These are phyloP conservation scores for Exophiala aquamarina DNA, from an alignment of 2,329 filamentous ascomycete species.

Conservation along the genomic window DNA sequence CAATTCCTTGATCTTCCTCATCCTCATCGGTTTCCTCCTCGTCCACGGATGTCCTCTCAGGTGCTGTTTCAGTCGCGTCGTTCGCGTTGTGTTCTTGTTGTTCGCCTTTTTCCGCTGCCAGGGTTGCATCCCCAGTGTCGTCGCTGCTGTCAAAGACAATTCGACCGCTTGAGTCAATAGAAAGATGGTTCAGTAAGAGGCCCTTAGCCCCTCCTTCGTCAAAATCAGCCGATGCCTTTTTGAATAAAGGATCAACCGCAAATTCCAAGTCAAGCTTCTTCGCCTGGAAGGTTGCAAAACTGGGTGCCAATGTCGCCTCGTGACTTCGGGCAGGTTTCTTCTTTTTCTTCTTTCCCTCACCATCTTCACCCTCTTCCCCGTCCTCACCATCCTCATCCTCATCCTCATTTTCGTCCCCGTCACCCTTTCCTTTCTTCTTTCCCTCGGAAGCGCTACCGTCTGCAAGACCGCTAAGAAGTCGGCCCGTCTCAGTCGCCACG, in stretches of 20 bases:
- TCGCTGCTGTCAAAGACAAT: conserved; percentile 99
- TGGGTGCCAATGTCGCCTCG: conserved; percentile 88
- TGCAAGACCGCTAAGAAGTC: conserved; percentile 87
- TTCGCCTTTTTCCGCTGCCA: conserved; percentile 31
- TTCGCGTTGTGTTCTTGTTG: conserved; percentile 34
- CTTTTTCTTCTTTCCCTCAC: conserved; percentile 57
- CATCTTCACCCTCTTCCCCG: conserved; percentile 47
- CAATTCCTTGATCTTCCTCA: conserved; percentile 66
- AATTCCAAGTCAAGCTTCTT: conserved; percentile 99
- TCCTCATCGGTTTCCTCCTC: conserved; percentile 42
- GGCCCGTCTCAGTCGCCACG: conserved; percentile 94
- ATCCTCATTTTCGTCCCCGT: conserved; percentile 66
- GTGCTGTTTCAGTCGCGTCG: conserved; percentile 32
- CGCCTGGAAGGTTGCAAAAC: conserved; percentile 82
- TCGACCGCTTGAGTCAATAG: conserved; percentile 85
- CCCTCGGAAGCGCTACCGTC: conserved; percentile 70
- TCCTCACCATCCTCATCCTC: conserved; percentile 65
- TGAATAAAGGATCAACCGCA: conserved; percentile 95
- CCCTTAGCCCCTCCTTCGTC: conserved; percentile 98
- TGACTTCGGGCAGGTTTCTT: conserved; percentile 78
- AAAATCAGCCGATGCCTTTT: conserved; percentile 97
- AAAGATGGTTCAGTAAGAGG: conserved; percentile 90
- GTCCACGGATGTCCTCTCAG: conserved; percentile 28
- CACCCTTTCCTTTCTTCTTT: conserved; percentile 59
- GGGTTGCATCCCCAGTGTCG: conserved; percentile 62